A percentile compares a stretch with the other conserved stretches of the same genome.
phyloP scores from a whole-genome alignment of 1,139 yeast genomes.

The Candida glucosophila region DNA sequence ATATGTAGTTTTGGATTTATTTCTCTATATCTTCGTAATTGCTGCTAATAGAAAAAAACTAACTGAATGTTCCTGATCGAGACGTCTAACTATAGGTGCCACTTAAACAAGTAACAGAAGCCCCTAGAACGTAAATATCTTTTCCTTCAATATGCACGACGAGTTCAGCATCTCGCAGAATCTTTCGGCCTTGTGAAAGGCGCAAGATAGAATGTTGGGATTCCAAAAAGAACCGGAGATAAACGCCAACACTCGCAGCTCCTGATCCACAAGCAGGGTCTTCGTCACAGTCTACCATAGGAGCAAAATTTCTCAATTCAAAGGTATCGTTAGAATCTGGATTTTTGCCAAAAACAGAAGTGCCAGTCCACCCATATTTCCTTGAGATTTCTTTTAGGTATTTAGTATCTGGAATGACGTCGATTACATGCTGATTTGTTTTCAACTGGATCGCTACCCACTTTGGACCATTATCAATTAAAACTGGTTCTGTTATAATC shows the following conservation, averaged over 20 bases:
- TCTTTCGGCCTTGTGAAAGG: no score
- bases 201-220: no score
- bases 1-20: no score
- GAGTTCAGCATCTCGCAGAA: no score
- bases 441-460: conserved; percentile 29
- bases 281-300: conserved; percentile 24
- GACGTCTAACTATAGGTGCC: no score
- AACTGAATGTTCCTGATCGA: no score
- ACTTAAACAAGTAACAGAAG: no score
- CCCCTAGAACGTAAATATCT: no score
- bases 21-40: no score
- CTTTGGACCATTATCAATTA: conserved; percentile 30
- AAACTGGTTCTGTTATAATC: conserved; percentile 10
- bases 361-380: conserved; percentile 19
- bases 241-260: conserved; percentile 27
- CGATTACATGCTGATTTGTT: conserved; percentile 19
- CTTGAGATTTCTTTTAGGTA: conserved; percentile 10
- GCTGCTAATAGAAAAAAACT: no score
- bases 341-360: conserved; percentile 27
- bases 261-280: conserved; percentile 52
- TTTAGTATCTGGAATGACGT: conserved; percentile 18
- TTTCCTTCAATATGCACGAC: no score
- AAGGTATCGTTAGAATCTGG: conserved; percentile 10
- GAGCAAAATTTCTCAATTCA: conserved; percentile 35
- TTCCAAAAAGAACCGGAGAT: no score